A percentile compares a stretch with the other conserved stretches of the same genome.
Conservation (phyloP, 176 grass and related monocot genomes). For the Carex parvula region DNA sequence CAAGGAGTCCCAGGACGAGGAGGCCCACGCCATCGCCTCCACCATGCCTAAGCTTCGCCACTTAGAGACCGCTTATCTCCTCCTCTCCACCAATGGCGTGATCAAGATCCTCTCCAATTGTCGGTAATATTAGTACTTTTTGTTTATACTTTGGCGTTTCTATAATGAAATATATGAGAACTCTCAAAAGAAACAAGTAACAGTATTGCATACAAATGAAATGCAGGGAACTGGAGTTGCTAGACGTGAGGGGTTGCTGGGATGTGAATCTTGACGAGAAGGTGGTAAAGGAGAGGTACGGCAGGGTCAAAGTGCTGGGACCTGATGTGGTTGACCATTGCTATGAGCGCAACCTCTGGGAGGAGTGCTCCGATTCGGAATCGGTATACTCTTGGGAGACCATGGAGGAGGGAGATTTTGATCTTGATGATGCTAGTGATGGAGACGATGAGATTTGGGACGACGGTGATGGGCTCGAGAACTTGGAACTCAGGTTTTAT, state of each 20-base stretch:
- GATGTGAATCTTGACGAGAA: slow-evolving; percentile 66
- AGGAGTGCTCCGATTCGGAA: slow-evolving; percentile 78
- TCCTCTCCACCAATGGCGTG: slow-evolving; percentile 53
- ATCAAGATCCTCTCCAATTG: slow-evolving; percentile 62
- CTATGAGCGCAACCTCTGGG: slow-evolving; percentile 72
- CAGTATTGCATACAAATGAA: neutral
- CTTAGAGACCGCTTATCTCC: slow-evolving; percentile 78
- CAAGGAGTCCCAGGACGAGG: slow-evolving; percentile 76
- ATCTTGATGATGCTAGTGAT: slow-evolving; percentile 50
- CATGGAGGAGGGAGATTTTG: slow-evolving; percentile 46
- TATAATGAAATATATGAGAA: neutral
- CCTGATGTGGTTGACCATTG: slow-evolving; percentile 59
- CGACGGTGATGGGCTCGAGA: slow-evolving; percentile 59
- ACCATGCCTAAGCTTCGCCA: slow-evolving; percentile 78
- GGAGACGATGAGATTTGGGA: slow-evolving; percentile 71
- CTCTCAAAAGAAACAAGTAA: neutral
- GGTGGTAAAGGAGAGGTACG: slow-evolving; percentile 45
- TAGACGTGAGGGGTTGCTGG: slow-evolving; percentile 95
- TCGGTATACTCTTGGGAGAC: slow-evolving; percentile 91
- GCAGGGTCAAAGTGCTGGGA: slow-evolving; percentile 57
- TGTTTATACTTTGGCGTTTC: neutral
- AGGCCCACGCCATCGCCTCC: slow-evolving; percentile 72
- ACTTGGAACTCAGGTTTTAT: slow-evolving; percentile 84
- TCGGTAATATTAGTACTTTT: slow-evolving; percentile 5
- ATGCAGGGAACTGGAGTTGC: slow-evolving; percentile 50